These are phyloP conservation scores for Fusarium irregulare DNA, from an alignment of 2,329 filamentous ascomycete species.

Conservation along the genomic window DNA sequence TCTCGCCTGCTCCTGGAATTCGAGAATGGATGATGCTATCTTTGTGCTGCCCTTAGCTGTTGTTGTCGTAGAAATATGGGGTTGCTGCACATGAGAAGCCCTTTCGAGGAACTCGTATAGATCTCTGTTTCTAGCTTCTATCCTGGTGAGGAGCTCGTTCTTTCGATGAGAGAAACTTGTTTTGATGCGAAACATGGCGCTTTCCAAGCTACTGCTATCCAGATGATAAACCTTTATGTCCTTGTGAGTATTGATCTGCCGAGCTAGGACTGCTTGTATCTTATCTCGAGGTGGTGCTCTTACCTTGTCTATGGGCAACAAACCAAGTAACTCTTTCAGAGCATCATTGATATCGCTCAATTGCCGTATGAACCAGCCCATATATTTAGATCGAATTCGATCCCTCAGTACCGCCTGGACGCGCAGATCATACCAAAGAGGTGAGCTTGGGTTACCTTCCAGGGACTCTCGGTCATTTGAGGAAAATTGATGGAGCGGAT, in stretches of 20 bases:
- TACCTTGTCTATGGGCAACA: not conserved
- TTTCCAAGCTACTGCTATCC: not conserved
- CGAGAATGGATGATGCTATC: not conserved
- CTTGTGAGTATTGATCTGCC: not conserved
- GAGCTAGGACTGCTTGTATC: too few relatives aligned
- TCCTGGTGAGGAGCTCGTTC: not conserved
- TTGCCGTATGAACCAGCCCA: not conserved
- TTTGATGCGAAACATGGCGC: not conserved
- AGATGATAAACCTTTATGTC: not conserved
- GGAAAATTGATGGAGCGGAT: fast-evolving
- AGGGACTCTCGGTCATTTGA: not conserved
- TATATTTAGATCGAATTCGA: not conserved
- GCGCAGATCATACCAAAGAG: not conserved
- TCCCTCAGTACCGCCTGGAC: not conserved
- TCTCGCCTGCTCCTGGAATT: not conserved
- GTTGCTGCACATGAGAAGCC: not conserved
- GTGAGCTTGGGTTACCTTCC: fast-evolving
- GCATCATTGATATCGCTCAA: not conserved
- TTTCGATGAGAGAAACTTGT: not conserved
- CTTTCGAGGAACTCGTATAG: not conserved
- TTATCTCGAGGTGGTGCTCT: too few relatives aligned
- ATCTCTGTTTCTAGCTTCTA: not conserved
- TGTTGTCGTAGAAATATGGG: not conserved
- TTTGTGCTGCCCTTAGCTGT: fast-evolving
- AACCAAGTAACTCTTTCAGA: not conserved